phyloP scores from a whole-genome alignment of 2,329 filamentous ascomycete species.

The Pestalotiopsis sp. region DNA sequence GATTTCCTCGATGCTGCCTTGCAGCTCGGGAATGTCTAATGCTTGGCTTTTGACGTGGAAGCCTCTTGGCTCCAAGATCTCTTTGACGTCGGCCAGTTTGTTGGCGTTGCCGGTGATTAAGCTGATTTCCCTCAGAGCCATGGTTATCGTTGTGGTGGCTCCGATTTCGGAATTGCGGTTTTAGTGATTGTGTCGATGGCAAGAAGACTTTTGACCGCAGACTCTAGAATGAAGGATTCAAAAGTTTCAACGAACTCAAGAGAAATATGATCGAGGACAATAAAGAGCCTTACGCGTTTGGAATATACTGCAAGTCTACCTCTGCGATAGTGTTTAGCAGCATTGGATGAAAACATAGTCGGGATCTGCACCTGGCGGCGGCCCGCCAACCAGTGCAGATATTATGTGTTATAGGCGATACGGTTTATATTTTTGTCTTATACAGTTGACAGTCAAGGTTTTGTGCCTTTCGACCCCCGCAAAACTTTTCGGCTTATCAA shows the following conservation, averaged over 20 bases:
- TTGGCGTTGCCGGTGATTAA: constrained; percentile 97
- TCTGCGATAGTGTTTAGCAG: neutral
- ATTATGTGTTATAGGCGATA: too few species aligned
- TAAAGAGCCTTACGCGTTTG: too few species aligned
- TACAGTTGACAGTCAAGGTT: too few species aligned
- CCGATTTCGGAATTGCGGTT: neutral
- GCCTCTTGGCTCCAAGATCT: constrained; percentile 71
- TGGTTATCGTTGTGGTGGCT: neutral
- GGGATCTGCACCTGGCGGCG: neutral
- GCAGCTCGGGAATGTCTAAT: constrained; percentile 86
- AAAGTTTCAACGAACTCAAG: too few species aligned
- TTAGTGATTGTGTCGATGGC: too few species aligned
- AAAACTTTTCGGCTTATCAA: too few species aligned
- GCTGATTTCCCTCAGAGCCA: constrained; percentile 52
- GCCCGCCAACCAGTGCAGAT: neutral
- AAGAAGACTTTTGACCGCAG: rapidly evolving
- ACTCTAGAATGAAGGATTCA: too few species aligned
- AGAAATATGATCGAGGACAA: too few species aligned
- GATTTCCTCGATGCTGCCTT: constrained; percentile 90
- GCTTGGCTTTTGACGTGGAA: constrained; percentile 74
- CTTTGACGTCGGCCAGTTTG: constrained; percentile 87
- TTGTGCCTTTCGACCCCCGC: too few species aligned
- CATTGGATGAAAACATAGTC: neutral
- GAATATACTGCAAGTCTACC: neutral
- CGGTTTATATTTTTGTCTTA: too few species aligned